A percentile compares a stretch with the other conserved stretches of the same genome.
Conservation (phyloP, 2,329 filamentous ascomycete species). For the Cladosporium sp. region DNA sequence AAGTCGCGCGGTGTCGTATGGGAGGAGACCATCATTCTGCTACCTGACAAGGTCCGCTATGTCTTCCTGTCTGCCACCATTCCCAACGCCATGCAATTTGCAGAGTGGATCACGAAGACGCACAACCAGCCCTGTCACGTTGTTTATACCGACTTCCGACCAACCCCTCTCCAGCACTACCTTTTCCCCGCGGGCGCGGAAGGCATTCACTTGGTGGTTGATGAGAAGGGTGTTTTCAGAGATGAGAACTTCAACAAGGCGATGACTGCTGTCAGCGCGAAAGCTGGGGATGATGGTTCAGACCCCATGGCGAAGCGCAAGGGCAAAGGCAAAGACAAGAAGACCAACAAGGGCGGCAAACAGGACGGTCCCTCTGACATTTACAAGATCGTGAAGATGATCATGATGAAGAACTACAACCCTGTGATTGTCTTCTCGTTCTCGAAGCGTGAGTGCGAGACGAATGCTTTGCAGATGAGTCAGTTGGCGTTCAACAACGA, state of each 20-base stretch:
- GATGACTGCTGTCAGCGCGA: slow-evolving; percentile 83
- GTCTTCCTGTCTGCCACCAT: slow-evolving; percentile 98
- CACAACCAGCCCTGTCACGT: slow-evolving; percentile 97
- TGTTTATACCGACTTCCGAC: slow-evolving; percentile 96
- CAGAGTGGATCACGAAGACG: slow-evolving; percentile 98
- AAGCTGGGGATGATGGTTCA: slow-evolving; percentile 74
- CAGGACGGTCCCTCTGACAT: slow-evolving; percentile 71
- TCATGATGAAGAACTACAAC: slow-evolving; percentile 95
- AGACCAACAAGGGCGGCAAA: slow-evolving; percentile 77
- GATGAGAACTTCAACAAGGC: slow-evolving; percentile 97
- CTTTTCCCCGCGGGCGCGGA: slow-evolving; percentile 91
- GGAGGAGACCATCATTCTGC: slow-evolving; percentile 97
- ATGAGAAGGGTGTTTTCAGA: slow-evolving; percentile 92
- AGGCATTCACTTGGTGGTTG: slow-evolving; percentile 88
- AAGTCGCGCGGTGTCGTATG: slow-evolving; percentile 91
- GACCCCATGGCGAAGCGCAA: slow-evolving; percentile 74
- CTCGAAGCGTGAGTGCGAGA: slow-evolving; percentile 94
- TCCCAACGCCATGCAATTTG: slow-evolving; percentile 97
- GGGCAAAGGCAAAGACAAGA: slow-evolving; percentile 88
- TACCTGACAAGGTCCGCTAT: slow-evolving; percentile 97
- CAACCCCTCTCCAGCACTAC: slow-evolving; percentile 94
- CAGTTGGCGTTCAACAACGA: slow-evolving; percentile 91
- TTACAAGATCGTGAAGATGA: slow-evolving; percentile 97
- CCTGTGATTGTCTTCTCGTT: slow-evolving; percentile 99
- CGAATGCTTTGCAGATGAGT: slow-evolving; percentile 79